Base-by-base conservation (phyloP, 306 rosid genomes). In the Purshia tridentata region DNA sequence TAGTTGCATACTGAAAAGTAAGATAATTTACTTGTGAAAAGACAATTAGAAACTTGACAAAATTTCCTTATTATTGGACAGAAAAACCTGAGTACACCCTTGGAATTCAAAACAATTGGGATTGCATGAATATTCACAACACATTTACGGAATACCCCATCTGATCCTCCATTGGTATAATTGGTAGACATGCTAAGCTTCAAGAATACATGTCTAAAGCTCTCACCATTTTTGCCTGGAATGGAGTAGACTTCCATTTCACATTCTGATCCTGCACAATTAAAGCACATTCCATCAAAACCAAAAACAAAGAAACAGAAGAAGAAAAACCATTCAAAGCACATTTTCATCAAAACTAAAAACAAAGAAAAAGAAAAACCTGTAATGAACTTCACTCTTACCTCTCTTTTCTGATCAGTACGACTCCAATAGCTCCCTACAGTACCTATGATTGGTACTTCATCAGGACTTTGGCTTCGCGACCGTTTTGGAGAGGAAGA, bases 361-460 rank as follows among this genome's bases (percentile, higher is more conserved):
- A 29, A 29, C 35, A 29, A 29, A 9, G 14, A 49, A 5, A 8
- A 68, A 48, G 19, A 46, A 37, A 13, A n/a, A n/a, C 5, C 3
- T 0, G 0, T 0, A 29, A 18, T 51, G 15, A 48, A 18, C 18
- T 47, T 18, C 14, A 29, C 35, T 29, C 35, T 29, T 29, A 29
- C 35, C 35, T 82, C 79, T 70, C 44, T 69, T 77, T 20, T 49
- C 81, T 84, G 90, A n/a, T 80, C 82, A 8, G 87, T 83, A 50
- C 78, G 88, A 78, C 64, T 86, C 97, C 94, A 90, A 70, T 86
- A 93, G 80, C 97, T 90, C 67, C 97, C 93, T 62, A 94, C 92
- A 37, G 91, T 84, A 4, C 92, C 98, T 39, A 88, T 81, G 50
- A 86, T 76, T 4, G 87, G 87, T 5, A 77, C 80, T 8, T 89